Base-by-base conservation (phyloP, 139 green algal species). In the Volvox reticuliferus region DNA sequence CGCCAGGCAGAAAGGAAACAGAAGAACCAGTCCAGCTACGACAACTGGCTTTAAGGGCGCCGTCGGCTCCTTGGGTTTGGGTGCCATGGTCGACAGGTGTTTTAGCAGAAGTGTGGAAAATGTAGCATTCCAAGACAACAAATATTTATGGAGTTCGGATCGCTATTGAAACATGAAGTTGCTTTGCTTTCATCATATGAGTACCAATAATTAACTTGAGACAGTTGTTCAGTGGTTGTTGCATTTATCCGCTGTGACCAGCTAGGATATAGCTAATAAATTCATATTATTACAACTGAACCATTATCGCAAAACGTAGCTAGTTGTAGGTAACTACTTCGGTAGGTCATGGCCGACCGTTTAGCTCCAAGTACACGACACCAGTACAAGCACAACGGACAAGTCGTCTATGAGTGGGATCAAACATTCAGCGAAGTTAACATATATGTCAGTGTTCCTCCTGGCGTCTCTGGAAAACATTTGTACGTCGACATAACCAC, bases 371-470 rank as follows among this genome's bases (percentile, higher is more conserved):
- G 80, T 12, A 61, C 88, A 30, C 89, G 93, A 2, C 96, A 98
- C 86, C 35, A 86, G 18, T 97, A 93, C 78, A 44, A 65, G 19
- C 92, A 96, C 86, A 82, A 95, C 12, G 96, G 95, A 0, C 93
- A 93, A 12, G 88, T 77, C 0, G 88, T 98, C 0, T 99, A 99
- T 86, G 96, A 98, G 89, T 99, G 98, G 98, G 97, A 99, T 21
- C 98, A 99, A 91, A 97, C 94, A 73, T 82, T 86, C 89, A 92
- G 24, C 62, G 97, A 99, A 55, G 93, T 98, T 18, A 97, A 97
- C 92, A 91, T 99, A 12, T 99, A 98, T 92, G 92, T 99, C 1
- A 19, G 91, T 17, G 89, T 98, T 17, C 97, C 97, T 1, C 85
- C 94, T 1, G 97, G 97, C 16, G 93, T 97, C 24, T 91, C 69